Evolutionary conservation across 129 eudicot genomes (phyloP), one percentile per base, ranked within the genome.

Genomic region (Centrapalus pauciflorus): DNA sequence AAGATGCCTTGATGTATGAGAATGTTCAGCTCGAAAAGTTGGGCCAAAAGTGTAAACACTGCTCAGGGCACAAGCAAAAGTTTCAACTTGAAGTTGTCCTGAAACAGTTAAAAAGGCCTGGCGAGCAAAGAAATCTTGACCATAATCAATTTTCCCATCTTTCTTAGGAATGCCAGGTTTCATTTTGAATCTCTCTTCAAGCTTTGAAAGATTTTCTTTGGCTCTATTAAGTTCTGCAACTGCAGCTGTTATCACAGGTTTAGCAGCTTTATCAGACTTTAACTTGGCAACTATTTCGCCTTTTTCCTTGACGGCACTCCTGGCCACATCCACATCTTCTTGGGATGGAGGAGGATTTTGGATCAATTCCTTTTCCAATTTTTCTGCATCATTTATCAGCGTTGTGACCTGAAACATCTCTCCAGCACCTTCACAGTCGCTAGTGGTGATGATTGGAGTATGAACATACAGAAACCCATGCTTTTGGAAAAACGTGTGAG

Each of bases 391-490:
- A 29, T 55, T 92, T 56, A 92, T 71, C 69, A 92, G 59, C 0
- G 95, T 88, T 24, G 98, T 92, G n/a, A 92, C 98, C 72, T 92
- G 96, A 77, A 92, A 91, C 96, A 88, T 88, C 85, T 91, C 98
- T 23, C 98, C 96, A 7, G 96, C 96, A 13, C 98, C 98, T 83
- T 92, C 98, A 67, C 98, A 92, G 66, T 92, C 98, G 64, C 98
- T 88, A 13, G 98, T 92, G 24, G 95, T 88, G 71, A 92, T 73
- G 45, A 92, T 92, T 14, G 98, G 98, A 17, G 98, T 91, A 63
- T 92, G 98, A 19, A 92, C 79, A 24, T 88, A 88, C 17, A 85
- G 80, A 72, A 92, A 92, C 25, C 90, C 95, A 20, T 92, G 86
- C 25, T 88, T 59, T 21, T 80, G 94, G 82, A 92, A 92, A 72